These are phyloP conservation scores for Umbelopsis sp. DNA, from an alignment of 192 early-diverging fungal species.

Conservation along the genomic window DNA sequence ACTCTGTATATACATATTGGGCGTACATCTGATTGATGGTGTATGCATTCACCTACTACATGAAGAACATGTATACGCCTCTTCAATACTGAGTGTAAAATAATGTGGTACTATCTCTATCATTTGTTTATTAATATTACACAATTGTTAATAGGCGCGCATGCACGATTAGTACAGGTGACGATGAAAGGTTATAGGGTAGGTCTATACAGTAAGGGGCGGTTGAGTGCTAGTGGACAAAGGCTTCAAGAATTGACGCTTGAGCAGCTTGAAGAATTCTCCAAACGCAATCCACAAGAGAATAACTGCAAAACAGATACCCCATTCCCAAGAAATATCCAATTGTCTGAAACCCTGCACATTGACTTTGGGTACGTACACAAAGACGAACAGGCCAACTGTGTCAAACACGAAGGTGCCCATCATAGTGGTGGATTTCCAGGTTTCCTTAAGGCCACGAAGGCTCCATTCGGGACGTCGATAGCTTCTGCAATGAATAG, in stretches of 20 bases:
- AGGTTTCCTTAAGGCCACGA: slow-evolving; percentile 44
- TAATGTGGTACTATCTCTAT: too few species aligned
- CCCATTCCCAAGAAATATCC: slow-evolving; percentile 76
- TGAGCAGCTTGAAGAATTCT: slow-evolving; percentile 65
- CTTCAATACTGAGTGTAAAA: too few species aligned
- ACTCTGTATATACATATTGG: too few species aligned
- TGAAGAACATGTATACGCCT: too few species aligned
- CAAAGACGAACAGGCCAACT: slow-evolving; percentile 52
- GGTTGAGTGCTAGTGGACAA: neutral
- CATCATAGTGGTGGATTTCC: slow-evolving; percentile 53
- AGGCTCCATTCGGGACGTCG: slow-evolving; percentile 62
- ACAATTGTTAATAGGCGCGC: too few species aligned
- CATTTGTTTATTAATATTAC: too few species aligned
- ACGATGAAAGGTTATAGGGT: neutral
- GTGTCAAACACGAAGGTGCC: slow-evolving; percentile 50
- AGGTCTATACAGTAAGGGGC: neutral
- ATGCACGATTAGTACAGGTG: neutral
- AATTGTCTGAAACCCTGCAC: slow-evolving; percentile 61
- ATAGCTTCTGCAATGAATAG: slow-evolving; percentile 74
- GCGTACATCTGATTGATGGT: too few species aligned
- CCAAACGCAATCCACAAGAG: slow-evolving; percentile 60
- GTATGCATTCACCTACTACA: too few species aligned
- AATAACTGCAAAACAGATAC: slow-evolving; percentile 55
- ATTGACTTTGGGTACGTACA: slow-evolving; percentile 71
- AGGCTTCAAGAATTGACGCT: slow-evolving; percentile 15